A percentile compares a stretch with the other conserved stretches of the same genome.
Evolutionary conservation across 1,284 basidiomycete genomes (phyloP).

Genomic region (Leccinum insolens): DNA sequence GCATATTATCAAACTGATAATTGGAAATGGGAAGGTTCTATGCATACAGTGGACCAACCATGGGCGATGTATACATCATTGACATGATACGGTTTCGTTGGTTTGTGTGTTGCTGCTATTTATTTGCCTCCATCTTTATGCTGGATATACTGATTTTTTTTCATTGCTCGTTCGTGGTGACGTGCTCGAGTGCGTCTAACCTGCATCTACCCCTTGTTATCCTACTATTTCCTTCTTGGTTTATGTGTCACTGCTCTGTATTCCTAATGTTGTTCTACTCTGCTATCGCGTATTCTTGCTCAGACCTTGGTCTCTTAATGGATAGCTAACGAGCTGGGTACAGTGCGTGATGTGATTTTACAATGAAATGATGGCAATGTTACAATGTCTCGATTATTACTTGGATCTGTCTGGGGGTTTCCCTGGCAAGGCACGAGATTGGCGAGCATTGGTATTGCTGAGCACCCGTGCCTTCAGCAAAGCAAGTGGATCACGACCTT

Average conservation of each 20-base stretch:
- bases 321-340: conserved; percentile 25
- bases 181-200: conserved; percentile 12
- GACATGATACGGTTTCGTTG: conserved; percentile 42
- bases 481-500: conserved; percentile 35
- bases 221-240: conserved; percentile 39
- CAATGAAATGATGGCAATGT: conserved; percentile 3
- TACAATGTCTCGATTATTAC: conserved; percentile 19
- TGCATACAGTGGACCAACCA: conserved; percentile 64
- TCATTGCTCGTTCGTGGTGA: conserved; percentile 18
- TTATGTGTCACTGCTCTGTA: conserved; percentile 40
- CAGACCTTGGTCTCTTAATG: conserved; percentile 40
- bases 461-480: conserved; percentile 59
- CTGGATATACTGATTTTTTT: conserved; percentile 37
- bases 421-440: conserved; percentile 21
- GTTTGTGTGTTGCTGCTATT: conserved; percentile 33
- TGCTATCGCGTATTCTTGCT: conserved; percentile 43
- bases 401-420: conserved; percentile 26
- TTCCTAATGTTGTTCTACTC: conserved; percentile 42
- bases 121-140: conserved; percentile 42
- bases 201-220: conserved; percentile 30
- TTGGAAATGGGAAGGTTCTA: conserved; percentile 75
- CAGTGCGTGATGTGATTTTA: conserved; percentile 21
- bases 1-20: conserved; percentile 63
- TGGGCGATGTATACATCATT: conserved; percentile 68
- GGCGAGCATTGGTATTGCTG: conserved; percentile 47